A percentile compares a stretch with the other conserved stretches of the same genome.
Evolutionary conservation across 805 yeast genomes (phyloP).

Genomic region (Wickerhamiella dianesei): DNA sequence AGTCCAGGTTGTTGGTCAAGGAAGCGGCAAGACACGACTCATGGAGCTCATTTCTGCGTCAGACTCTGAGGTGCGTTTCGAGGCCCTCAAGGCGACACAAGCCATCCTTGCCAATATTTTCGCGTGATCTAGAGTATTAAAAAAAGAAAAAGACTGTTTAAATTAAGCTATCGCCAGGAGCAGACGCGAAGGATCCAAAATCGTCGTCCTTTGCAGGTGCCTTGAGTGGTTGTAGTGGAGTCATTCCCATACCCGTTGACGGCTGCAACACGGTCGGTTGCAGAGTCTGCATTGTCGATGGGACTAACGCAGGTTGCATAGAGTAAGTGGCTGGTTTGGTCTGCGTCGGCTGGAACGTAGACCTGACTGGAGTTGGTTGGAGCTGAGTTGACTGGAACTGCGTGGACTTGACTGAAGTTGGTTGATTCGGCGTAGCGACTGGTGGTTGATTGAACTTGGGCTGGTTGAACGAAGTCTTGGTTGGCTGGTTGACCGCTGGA

Average conservation of each 20-base stretch:
- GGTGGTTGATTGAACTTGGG: too few relatives aligned
- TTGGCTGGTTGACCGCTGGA: too few relatives aligned
- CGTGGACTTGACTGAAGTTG: too few relatives aligned
- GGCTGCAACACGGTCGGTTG: background rate
- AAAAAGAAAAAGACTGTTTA: background rate
- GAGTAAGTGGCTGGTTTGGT: too few relatives aligned
- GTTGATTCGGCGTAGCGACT: too few relatives aligned
- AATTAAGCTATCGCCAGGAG: slow-evolving; percentile 6
- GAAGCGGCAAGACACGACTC: slow-evolving; percentile 59
- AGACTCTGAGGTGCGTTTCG: slow-evolving; percentile 81
- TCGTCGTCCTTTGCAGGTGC: slow-evolving; percentile 2
- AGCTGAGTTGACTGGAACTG: background rate
- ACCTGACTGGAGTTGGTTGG: background rate
- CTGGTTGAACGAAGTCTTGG: too few relatives aligned
- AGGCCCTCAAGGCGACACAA: slow-evolving; percentile 93
- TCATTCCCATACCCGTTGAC: background rate
- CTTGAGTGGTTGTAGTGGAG: background rate
- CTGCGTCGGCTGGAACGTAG: background rate
- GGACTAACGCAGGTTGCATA: background rate
- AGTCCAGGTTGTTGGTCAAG: slow-evolving; percentile 36
- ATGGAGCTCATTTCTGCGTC: slow-evolving; percentile 73
- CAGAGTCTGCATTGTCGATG: background rate
- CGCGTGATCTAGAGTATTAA: slow-evolving; percentile 20
- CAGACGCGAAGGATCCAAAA: slow-evolving; percentile 5
- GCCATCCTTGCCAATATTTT: slow-evolving; percentile 75